These are phyloP conservation scores for Magnolia changhungtana DNA, from an alignment of 164 flowering plant genomes.

Conservation along the genomic window DNA sequence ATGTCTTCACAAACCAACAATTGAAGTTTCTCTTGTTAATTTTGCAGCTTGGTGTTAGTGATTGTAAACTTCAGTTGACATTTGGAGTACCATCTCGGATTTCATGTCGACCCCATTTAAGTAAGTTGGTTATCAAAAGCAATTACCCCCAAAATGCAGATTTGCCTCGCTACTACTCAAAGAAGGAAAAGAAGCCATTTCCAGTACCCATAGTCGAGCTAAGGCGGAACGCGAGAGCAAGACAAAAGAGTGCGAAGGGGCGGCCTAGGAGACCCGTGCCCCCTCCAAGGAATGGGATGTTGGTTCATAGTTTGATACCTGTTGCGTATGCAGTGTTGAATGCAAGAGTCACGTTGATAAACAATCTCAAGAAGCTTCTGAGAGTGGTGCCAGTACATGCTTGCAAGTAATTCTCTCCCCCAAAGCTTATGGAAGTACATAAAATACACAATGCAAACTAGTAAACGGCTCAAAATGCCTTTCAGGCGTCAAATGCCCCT, in stretches of 20 bases:
- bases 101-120: slow-evolving; percentile 15
- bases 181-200: slow-evolving; percentile 86
- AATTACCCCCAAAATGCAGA: slow-evolving; percentile 83
- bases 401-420: slow-evolving; percentile 62
- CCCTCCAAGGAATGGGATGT: slow-evolving; percentile 83
- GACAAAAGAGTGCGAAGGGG: slow-evolving; percentile 58
- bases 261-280: slow-evolving; percentile 51
- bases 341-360: slow-evolving; percentile 69
- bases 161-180: slow-evolving; percentile 69
- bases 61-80: slow-evolving; percentile 25
- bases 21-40: background rate
- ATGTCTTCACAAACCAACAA: background rate
- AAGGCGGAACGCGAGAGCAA: slow-evolving; percentile 86
- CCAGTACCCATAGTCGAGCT: slow-evolving; percentile 80
- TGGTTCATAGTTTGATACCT: slow-evolving; percentile 70
- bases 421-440: no score
- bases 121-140: slow-evolving; percentile 31
- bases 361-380: slow-evolving; percentile 82
- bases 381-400: slow-evolving; percentile 87
- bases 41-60: slow-evolving; percentile 39
- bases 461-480: no score
- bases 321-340: slow-evolving; percentile 74
- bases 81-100: slow-evolving; percentile 24
- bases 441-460: no score
- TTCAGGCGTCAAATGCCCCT: no score